Base-by-base conservation (phyloP, 1,284 basidiomycete species). In the Cryptococcus sp. region DNA sequence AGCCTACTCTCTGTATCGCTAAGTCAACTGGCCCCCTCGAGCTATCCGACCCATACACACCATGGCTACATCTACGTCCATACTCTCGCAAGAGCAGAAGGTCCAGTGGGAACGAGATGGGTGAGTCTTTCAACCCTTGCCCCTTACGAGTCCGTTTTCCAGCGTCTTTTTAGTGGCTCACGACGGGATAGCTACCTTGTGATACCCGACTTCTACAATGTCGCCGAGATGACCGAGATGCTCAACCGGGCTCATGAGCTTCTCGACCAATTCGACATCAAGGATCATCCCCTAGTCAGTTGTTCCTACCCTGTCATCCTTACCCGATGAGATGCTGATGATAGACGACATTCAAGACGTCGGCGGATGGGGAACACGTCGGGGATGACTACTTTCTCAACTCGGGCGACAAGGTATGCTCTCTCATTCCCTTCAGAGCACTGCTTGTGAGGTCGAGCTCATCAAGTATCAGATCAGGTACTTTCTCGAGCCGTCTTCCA, bases 331-430 rank as follows among this genome's bases (percentile, higher is more conserved):
- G n/a, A n/a, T n/a, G n/a, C n/a, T n/a, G n/a, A n/a, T n/a, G n/a
- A n/a, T 49, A 91, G 84, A 97, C 91, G 5, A 86, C 83, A 59
- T 97, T 98, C 74, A 86, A 83, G 22, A 93, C 91, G 0, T 79
- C 79, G 10, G 80, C 81, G 14, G 82, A 84, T 53, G 79, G 79
- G 47, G 74, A 83, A 25, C 72, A 74, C 47, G 62, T 74, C 22
- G 72, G 91, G 0, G 91, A 97, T 65, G 82, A 88, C 23, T 97
- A 97, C 71, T 98, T 98, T 65, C 75, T 97, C 47, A 80, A 77
- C 12, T 91, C 87, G 1, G 89, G 89, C 1, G 89, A 97, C 71
- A 94, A 95, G 78, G 87, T 92, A 40, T 26, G 14, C 34, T 44
- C 38, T 16, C 39, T 18, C 12, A 42, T n/a, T 16, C 14, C 25